Conservation (phyloP, 768 basidiomycete species). For the Leucosporidium creatinivorum region DNA sequence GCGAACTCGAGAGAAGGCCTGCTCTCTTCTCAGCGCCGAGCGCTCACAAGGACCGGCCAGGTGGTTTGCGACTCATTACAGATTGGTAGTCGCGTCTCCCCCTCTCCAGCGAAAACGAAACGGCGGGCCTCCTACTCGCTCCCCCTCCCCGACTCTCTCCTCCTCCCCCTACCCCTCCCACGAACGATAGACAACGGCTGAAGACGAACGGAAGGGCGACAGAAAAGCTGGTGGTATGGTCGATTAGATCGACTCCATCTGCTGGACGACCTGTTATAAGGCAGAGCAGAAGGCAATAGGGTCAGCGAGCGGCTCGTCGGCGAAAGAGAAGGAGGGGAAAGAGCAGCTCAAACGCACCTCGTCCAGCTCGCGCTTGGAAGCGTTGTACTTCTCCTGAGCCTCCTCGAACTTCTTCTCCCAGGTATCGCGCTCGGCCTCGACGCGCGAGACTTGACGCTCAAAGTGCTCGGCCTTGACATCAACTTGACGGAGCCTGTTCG, state of each 20-base stretch:
- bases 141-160: too few species aligned
- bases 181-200: too few species aligned
- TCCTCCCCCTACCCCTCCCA: too few species aligned
- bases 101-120: too few species aligned
- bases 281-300: background rate
- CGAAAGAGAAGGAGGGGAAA: background rate
- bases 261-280: conserved; percentile 16
- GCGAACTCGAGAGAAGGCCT: too few species aligned
- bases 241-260: conserved; percentile 31
- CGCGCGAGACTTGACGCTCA: conserved; percentile 77
- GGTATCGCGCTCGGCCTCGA: conserved; percentile 80
- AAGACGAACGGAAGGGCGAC: too few species aligned
- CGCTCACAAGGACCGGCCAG: too few species aligned
- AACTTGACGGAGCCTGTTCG: conserved; percentile 74
- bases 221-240: background rate
- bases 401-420: conserved; percentile 98
- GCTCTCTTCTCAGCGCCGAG: too few species aligned
- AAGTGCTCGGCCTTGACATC: conserved; percentile 99
- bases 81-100: too few species aligned
- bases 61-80: too few species aligned
- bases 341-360: conserved; percentile 49
- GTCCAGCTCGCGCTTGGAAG: conserved; percentile 71
- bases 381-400: conserved; percentile 58
- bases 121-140: too few species aligned
- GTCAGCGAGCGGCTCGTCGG: background rate